Evolutionary conservation across 2,329 filamentous ascomycete species (phyloP).

Genomic region (Trichoderma citrinoviride): DNA sequence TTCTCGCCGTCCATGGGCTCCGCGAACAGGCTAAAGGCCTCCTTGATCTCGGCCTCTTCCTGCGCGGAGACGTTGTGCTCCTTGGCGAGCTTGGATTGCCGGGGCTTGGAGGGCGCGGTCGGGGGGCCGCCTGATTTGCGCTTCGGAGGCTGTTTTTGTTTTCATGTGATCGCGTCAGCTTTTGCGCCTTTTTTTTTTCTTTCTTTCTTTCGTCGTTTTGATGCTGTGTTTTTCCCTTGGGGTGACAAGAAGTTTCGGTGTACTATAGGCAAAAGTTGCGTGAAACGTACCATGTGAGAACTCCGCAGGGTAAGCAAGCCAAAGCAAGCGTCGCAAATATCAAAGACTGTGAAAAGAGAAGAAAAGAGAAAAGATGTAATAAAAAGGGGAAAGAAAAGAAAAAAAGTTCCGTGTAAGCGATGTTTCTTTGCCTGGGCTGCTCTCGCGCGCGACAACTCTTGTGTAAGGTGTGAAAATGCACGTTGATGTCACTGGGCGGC

Average conservation of each 20-base stretch:
- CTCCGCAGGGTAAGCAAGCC: too few species aligned
- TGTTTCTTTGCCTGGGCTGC: not conserved
- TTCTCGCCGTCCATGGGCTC: conserved; percentile 70
- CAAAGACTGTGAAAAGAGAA: too few species aligned
- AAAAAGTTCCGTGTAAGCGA: not conserved
- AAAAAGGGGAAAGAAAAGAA: too few species aligned
- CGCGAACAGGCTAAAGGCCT: conserved; percentile 82
- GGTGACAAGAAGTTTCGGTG: too few species aligned
- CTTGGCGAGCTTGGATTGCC: conserved; percentile 85
- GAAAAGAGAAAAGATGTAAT: too few species aligned
- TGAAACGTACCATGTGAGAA: not conserved
- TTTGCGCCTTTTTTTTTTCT: not conserved
- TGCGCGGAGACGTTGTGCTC: conserved; percentile 81
- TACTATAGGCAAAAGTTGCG: too few species aligned
- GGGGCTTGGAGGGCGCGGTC: conserved; percentile 40
- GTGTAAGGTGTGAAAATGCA: not conserved
- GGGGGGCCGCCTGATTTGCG: conserved; percentile 43
- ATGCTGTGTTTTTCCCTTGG: too few species aligned
- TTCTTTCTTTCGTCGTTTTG: not conserved
- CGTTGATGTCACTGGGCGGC: conserved; percentile 28
- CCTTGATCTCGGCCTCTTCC: conserved; percentile 86
- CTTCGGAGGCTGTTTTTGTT: conserved; percentile 50
- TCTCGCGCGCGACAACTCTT: too few species aligned
- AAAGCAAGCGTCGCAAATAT: too few species aligned
- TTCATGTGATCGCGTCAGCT: too few species aligned